phyloP scores from a whole-genome alignment of 2,329 filamentous ascomycete species.

The Ceratocystis huliohia region DNA sequence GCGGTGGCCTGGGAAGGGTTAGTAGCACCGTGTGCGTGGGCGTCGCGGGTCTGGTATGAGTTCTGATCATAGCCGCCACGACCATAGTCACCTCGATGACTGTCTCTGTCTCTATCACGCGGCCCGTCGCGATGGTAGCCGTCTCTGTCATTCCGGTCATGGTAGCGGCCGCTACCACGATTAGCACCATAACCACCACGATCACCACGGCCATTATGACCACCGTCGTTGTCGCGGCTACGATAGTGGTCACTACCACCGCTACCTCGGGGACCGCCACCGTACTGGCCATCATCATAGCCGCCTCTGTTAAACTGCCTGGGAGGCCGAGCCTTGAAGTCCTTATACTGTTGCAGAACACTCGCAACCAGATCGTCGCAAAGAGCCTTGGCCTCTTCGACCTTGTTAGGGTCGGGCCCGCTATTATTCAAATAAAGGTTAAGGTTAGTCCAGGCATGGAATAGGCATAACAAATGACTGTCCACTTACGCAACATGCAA shows the following conservation, averaged over 20 bases:
- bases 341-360: constrained; percentile 79
- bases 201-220: constrained; percentile 9
- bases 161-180: constrained; percentile 20
- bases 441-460: constrained; percentile 27
- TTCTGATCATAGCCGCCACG: constrained; percentile 25
- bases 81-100: constrained; percentile 24
- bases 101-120: constrained; percentile 24
- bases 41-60: constrained; percentile 22
- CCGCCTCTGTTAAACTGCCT: constrained; percentile 44
- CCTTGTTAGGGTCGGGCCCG: constrained; percentile 75
- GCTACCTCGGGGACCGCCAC: constrained; percentile 29
- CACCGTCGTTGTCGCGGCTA: constrained; percentile 22
- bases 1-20: constrained; percentile 24
- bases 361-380: constrained; percentile 79
- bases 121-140: constrained; percentile 22
- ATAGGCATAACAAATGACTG: background rate
- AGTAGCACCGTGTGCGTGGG: background rate
- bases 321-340: constrained; percentile 72
- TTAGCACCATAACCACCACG: constrained; percentile 25
- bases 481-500: constrained; percentile 75
- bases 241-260: constrained; percentile 27
- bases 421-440: constrained; percentile 33
- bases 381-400: constrained; percentile 73
- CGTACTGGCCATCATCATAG: constrained; percentile 31
- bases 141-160: constrained; percentile 22